Conservation (phyloP, 2,329 filamentous ascomycete genomes). For the Curvularia eragrostidis region DNA sequence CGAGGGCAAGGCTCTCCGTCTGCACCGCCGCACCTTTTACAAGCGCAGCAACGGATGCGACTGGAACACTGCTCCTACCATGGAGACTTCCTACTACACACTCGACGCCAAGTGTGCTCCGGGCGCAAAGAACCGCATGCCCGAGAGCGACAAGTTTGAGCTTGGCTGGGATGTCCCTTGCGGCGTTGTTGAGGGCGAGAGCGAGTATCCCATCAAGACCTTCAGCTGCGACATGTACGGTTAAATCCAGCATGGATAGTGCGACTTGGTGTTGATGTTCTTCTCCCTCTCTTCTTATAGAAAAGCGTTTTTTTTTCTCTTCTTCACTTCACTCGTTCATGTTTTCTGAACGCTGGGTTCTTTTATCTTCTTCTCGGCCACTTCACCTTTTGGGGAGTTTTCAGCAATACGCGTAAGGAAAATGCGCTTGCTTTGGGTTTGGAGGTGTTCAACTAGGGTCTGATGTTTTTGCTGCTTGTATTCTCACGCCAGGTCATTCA, state of each 20-base stretch:
- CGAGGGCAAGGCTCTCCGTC: slow-evolving; percentile 43
- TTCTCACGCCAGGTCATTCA: too few relatives aligned
- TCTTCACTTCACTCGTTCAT: slow-evolving; percentile 16
- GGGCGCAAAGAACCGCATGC: slow-evolving; percentile 35
- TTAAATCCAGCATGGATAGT: slow-evolving; percentile 1
- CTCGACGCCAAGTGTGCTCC: slow-evolving; percentile 49
- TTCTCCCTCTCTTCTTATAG: slow-evolving; percentile 8
- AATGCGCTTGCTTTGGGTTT: too few relatives aligned
- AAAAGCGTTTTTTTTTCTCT: slow-evolving; percentile 5
- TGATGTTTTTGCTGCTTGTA: too few relatives aligned
- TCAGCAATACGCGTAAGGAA: too few relatives aligned
- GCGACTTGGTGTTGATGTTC: too few relatives aligned
- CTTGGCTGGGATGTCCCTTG: slow-evolving; percentile 50
- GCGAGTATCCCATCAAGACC: slow-evolving; percentile 52
- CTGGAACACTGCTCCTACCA: slow-evolving; percentile 50
- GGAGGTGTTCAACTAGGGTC: too few relatives aligned
- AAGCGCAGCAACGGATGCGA: slow-evolving; percentile 44
- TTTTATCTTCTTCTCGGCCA: slow-evolving; percentile 1
- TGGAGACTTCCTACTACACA: slow-evolving; percentile 52
- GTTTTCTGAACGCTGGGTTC: slow-evolving; percentile 17
- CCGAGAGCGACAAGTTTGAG: slow-evolving; percentile 44
- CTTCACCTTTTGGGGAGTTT: background rate
- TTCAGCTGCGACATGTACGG: slow-evolving; percentile 44
- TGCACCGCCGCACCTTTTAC: slow-evolving; percentile 40
- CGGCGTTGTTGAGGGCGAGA: slow-evolving; percentile 52